Evolutionary conservation across 371 early-diverging fungal species (phyloP).

Genomic region (Mortierella sp.): DNA sequence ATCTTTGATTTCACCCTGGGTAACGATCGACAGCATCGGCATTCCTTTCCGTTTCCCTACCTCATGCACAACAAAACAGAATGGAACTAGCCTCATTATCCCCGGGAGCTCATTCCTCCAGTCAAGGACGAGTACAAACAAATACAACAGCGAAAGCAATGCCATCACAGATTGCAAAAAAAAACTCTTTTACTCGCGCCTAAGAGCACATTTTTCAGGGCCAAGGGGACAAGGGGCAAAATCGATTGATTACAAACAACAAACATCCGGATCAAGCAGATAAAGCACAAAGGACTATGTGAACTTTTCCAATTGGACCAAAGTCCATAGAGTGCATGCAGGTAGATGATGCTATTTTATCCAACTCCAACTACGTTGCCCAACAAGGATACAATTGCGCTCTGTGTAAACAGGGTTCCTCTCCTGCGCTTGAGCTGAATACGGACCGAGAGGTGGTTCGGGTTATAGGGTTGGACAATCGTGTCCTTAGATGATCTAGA

Average conservation of each 20-base stretch:
- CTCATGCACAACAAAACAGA: background rate
- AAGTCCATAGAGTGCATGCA: background rate
- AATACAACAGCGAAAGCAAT: background rate
- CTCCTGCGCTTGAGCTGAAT: background rate
- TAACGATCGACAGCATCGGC: background rate
- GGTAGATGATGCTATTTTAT: conserved; percentile 2
- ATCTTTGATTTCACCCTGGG: too few relatives aligned
- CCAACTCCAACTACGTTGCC: background rate
- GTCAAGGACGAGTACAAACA: background rate
- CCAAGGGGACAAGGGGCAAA: background rate
- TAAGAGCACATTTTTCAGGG: background rate
- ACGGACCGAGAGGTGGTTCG: background rate
- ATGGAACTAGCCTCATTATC: background rate
- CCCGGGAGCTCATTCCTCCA: background rate
- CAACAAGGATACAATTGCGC: background rate
- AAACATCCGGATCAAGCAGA: conserved; percentile 1
- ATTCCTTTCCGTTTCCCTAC: background rate
- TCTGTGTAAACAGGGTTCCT: background rate
- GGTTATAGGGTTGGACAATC: background rate
- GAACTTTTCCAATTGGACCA: background rate
- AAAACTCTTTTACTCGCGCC: background rate
- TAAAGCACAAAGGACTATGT: background rate
- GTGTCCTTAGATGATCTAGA: background rate
- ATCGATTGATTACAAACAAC: background rate
- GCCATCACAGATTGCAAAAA: background rate